Percentiles rank a stretch among this genome's conserved stretches.
Conservation (phyloP, 805 yeast species). For the Schwanniomyces sp. region DNA sequence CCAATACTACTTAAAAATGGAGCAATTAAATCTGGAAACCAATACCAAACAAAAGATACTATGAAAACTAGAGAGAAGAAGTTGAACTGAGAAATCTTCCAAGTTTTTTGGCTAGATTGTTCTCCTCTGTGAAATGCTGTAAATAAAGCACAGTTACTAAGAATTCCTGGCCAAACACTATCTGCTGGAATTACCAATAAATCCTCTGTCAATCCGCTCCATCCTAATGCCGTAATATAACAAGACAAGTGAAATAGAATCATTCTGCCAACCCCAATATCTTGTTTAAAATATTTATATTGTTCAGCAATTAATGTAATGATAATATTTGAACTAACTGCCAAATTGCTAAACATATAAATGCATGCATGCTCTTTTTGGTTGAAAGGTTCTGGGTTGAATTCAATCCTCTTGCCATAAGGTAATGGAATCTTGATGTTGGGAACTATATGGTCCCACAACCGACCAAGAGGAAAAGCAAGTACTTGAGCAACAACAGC, state of each 20-base stretch:
- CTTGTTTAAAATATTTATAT: conserved; percentile 8
- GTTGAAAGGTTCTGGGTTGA: conserved; percentile 25
- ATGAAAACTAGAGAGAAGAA: conserved; percentile 14
- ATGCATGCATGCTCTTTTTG: conserved; percentile 20
- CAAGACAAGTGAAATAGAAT: conserved; percentile 8
- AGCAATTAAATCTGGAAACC: conserved; percentile 11
- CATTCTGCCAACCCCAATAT: conserved; percentile 9
- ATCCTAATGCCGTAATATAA: conserved; percentile 6
- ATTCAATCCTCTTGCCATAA: not conserved
- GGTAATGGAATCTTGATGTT: conserved; percentile 17
- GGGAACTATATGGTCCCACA: conserved; percentile 10
- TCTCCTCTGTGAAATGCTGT: conserved; percentile 7
- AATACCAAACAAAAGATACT: conserved; percentile 19
- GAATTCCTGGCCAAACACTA: conserved; percentile 70
- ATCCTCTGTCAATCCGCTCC: conserved; percentile 52
- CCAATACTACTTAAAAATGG: conserved; percentile 7
- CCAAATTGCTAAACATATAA: conserved; percentile 5
- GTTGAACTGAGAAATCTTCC: conserved; percentile 9
- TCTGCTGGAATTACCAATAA: conserved; percentile 62
- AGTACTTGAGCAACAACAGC: conserved; percentile 23
- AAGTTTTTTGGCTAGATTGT: conserved; percentile 3
- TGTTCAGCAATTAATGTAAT: conserved; percentile 9
- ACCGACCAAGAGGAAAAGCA: conserved; percentile 23
- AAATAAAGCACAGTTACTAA: conserved; percentile 58
- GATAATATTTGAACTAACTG: conserved; percentile 5